These are phyloP conservation scores for Rhodofomes roseus DNA, from an alignment of 1,284 basidiomycete species.

Conservation along the genomic window DNA sequence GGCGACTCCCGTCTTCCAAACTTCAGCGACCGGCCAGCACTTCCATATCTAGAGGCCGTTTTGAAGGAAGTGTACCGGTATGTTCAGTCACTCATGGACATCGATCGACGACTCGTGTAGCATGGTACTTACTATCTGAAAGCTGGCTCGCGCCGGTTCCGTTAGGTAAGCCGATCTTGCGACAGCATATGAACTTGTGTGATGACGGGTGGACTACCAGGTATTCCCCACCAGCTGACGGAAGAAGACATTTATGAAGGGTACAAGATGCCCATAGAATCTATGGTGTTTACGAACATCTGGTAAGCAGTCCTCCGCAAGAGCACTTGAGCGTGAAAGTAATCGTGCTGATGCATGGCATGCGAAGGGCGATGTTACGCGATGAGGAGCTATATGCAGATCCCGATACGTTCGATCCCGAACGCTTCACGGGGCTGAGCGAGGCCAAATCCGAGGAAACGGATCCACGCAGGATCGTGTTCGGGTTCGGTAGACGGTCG, in stretches of 20 bases:
- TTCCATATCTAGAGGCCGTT: slow-evolving; percentile 27
- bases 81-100: background rate
- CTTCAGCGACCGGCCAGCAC: slow-evolving; percentile 17
- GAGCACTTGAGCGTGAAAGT: slow-evolving; percentile 7
- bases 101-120: too few species aligned
- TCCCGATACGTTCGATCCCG: slow-evolving; percentile 1
- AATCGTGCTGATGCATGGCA: too few species aligned
- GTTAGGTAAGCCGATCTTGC: slow-evolving; percentile 13
- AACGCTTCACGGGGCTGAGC: background rate
- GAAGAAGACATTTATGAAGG: slow-evolving; percentile 21
- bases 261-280: slow-evolving; percentile 16
- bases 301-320: background rate
- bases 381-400: background rate
- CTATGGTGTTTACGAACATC: slow-evolving; percentile 22
- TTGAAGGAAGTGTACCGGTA: slow-evolving; percentile 23
- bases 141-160: slow-evolving; percentile 12
- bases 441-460: background rate
- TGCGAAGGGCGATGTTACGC: background rate
- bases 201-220: background rate
- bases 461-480: slow-evolving; percentile 18
- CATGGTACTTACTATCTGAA: background rate
- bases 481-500: slow-evolving; percentile 15
- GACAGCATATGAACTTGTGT: too few species aligned
- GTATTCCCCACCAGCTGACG: slow-evolving; percentile 17
- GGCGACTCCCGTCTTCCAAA: slow-evolving; percentile 22